Base-by-base conservation (phyloP, 2,329 filamentous ascomycete genomes). In the Penicillium sclerotiorum region DNA sequence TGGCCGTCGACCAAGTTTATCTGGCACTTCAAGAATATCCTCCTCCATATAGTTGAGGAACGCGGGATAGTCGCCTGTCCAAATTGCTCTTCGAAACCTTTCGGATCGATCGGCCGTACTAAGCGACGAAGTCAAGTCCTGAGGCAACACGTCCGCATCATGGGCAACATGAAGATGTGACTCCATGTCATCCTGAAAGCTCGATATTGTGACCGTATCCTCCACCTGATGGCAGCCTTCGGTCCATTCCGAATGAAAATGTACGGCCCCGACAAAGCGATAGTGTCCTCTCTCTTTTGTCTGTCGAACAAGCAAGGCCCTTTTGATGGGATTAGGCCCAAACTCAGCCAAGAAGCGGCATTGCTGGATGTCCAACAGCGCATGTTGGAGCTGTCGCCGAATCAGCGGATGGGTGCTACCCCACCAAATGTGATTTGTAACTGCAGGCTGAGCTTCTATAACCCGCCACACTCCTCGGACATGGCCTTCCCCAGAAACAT, bases 261-360 rank as follows among this genome's bases (percentile, higher is more conserved):
- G 15, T 20, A 45, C 13, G 11, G 43, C 20, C 5, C 43, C 43
- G n/a, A 45, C 28, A 15, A 37, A 45, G 27, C 28, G 32, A 38
- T 38, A 45, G 32, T 8, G 15, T 8, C 12, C 13, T 2, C 12
- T 13, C 21, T 17, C 12, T 27, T 45, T 15, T 21, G 22, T 45
- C 17, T 45, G 8, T 37, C n/a, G 35, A 21, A 45, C 32, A 28
- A 45, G 30, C 21, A 45, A 45, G 27, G 43, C 43, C 17, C 43
- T 37, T 45, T 11, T 28, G 13, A 36, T 38, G 8, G 22, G 21
- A 4, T 11, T 18, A 5, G 17, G 15, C 17, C 43, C 32, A 9
- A 17, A 38, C 23, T 45, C 30, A 23, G 43, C 43, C 21, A 45
- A 28, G 33, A 45, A 33, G 6, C 9, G 43, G 18, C 30, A 37